A percentile compares a stretch with the other conserved stretches of the same genome.
phyloP scores from a whole-genome alignment of 1,139 yeast genomes.

The Yamadazyma membranifaciens region DNA sequence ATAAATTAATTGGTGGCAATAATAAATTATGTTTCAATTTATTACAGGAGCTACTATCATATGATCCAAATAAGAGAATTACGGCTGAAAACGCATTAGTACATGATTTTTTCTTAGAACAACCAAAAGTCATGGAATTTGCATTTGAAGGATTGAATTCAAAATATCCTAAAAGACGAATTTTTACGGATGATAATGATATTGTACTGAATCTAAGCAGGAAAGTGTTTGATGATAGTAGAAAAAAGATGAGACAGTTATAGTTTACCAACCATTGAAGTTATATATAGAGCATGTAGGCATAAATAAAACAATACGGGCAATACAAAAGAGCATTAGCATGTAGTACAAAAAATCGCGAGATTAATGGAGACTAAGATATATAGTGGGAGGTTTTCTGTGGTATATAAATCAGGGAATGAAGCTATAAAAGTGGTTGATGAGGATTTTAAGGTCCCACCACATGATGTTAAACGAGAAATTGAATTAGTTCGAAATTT shows the following conservation, averaged over 20 bases:
- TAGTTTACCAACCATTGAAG: not conserved
- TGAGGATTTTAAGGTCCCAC: constrained; percentile 34
- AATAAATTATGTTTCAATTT: constrained; percentile 68
- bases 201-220: constrained; percentile 34
- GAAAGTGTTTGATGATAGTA: constrained; percentile 23
- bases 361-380: constrained; percentile 14
- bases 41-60: constrained; percentile 62
- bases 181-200: constrained; percentile 76
- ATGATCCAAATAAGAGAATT: constrained; percentile 76
- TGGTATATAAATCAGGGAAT: constrained; percentile 28
- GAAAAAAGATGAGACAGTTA: constrained; percentile 22
- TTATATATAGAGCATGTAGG: not conserved
- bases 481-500: constrained; percentile 25
- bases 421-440: constrained; percentile 42
- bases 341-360: not conserved
- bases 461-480: constrained; percentile 40
- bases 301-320: not conserved
- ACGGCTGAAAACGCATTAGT: constrained; percentile 73
- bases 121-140: constrained; percentile 61
- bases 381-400: constrained; percentile 38
- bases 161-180: constrained; percentile 70
- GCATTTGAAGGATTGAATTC: constrained; percentile 65
- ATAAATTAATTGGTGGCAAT: constrained; percentile 72
- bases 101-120: constrained; percentile 72
- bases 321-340: no score